Percentiles rank a stretch among this genome's conserved stretches.
Evolutionary conservation across 768 basidiomycete genomes (phyloP).

Genomic region (Clitopilus passeckerianus): DNA sequence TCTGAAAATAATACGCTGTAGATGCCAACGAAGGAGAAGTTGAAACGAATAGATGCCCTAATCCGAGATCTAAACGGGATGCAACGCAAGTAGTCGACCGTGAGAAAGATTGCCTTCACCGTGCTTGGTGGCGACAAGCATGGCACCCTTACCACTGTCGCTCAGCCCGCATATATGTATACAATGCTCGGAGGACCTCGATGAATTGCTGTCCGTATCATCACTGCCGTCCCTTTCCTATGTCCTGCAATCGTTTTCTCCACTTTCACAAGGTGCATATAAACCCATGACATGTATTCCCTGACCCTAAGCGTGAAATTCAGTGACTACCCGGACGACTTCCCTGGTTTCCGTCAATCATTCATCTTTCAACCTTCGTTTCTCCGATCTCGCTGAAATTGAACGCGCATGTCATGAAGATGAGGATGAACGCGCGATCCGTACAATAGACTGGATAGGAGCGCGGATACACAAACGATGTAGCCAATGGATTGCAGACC

Average conservation of each 20-base stretch:
- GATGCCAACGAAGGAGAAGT: constrained; percentile 53
- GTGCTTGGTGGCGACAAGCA: constrained; percentile 13
- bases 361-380: constrained; percentile 67
- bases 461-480: constrained; percentile 62
- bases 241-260: constrained; percentile 82
- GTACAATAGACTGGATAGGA: constrained; percentile 85
- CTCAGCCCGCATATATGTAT: constrained; percentile 81
- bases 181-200: constrained; percentile 65
- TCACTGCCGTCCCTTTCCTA: constrained; percentile 66
- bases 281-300: constrained; percentile 3
- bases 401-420: constrained; percentile 74
- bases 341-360: constrained; percentile 67
- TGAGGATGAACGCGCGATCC: constrained; percentile 71
- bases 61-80: constrained; percentile 28
- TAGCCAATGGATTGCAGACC: constrained; percentile 66
- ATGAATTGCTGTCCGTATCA: constrained; percentile 48
- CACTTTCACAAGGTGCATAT: constrained; percentile 66
- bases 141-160: constrained; percentile 63
- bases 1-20: constrained; percentile 16
- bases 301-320: background rate
- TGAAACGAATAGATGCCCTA: constrained; percentile 45
- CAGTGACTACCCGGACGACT: constrained; percentile 79
- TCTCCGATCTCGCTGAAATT: constrained; percentile 70
- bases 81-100: background rate
- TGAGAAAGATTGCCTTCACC: background rate